Evolutionary conservation across 108 stramenopile species (phyloP).

Genomic region (Cyclotella cryptica): DNA sequence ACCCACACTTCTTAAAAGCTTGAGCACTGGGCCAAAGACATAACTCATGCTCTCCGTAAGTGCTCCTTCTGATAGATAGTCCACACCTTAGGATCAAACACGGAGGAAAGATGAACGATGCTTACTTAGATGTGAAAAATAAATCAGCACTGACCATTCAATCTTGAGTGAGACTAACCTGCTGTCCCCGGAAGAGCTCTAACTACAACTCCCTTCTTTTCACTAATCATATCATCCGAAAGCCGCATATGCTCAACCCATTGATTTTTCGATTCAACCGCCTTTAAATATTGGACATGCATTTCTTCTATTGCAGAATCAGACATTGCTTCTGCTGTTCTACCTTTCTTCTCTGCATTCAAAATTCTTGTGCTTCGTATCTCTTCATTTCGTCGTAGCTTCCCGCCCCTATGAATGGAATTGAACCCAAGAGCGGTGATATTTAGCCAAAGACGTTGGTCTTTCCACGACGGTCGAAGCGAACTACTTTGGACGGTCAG

Average conservation of each 20-base stretch:
- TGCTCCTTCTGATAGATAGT: constrained; percentile 41
- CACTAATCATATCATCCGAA: constrained; percentile 37
- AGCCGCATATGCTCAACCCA: constrained; percentile 53
- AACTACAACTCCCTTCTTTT: constrained; percentile 43
- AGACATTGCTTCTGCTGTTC: background rate
- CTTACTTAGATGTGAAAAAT: background rate
- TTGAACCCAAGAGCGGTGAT: constrained; percentile 29
- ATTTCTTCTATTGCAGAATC: constrained; percentile 27
- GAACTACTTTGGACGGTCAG: constrained; percentile 26
- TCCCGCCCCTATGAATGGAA: constrained; percentile 32
- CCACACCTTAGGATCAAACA: constrained; percentile 19
- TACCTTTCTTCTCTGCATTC: background rate
- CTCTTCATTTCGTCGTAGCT: constrained; percentile 36
- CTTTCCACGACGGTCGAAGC: constrained; percentile 37
- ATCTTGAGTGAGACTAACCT: constrained; percentile 2
- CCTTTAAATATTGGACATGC: constrained; percentile 40
- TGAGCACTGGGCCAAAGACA: constrained; percentile 51
- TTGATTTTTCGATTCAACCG: constrained; percentile 42
- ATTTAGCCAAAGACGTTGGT: constrained; percentile 49
- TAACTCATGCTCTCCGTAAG: constrained; percentile 40
- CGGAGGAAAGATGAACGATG: background rate
- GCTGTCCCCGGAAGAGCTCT: constrained; percentile 37
- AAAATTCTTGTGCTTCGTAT: constrained; percentile 7
- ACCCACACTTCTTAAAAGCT: constrained; percentile 36
- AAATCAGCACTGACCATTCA: no score